Evolutionary conservation across 163 green algal species (phyloP), one percentile per base, ranked within the genome.

Genomic region (Prototheca wickerhamii): DNA sequence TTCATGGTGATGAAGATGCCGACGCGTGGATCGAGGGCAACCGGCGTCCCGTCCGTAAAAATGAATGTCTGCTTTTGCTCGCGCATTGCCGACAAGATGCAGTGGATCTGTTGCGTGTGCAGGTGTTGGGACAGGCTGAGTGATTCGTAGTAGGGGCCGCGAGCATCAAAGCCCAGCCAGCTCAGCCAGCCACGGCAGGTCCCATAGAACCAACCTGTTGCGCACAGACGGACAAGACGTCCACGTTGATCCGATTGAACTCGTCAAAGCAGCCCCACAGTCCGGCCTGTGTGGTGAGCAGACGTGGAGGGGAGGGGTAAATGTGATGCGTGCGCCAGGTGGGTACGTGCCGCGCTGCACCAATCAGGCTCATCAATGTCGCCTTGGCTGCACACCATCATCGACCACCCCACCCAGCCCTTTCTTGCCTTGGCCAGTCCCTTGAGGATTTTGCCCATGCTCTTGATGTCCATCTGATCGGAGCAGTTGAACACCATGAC

Each of bases 1-100:
- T 96, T 96, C 91, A 97, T 97, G 54, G 91, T 97, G 77, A 97
- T 96, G 81, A 97, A 97, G 84, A 92, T 95, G 52, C 91, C 91
- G 2, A 96, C 91, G 23, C 89, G 79, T 4, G 85, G 73, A 72
- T 97, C 89, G 46, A 97, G 77, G 3, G 80, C 80, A 44, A 93
- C 84, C 3, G 77, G 79, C 65, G 71, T 84, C 64, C 89, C 89
- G 63, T 96, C 88, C 8, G 91, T 97, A 82, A 97, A 97, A 0
- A 88, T 65, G 63, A 97, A 96, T 15, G 76, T 73, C 75, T 86
- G 86, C 74, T 89, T 91, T 70, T 86, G 83, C 74, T 96, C 91
- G 23, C 89, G 78, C 60, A 96, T 91, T 40, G 90, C 91, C 0
- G 76, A 84, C 55, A 96, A 73, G 31, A 96, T 81, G 75, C 87